A percentile compares a stretch with the other conserved stretches of the same genome.
Conservation (phyloP, 768 basidiomycete genomes). For the Auricularia cornea region DNA sequence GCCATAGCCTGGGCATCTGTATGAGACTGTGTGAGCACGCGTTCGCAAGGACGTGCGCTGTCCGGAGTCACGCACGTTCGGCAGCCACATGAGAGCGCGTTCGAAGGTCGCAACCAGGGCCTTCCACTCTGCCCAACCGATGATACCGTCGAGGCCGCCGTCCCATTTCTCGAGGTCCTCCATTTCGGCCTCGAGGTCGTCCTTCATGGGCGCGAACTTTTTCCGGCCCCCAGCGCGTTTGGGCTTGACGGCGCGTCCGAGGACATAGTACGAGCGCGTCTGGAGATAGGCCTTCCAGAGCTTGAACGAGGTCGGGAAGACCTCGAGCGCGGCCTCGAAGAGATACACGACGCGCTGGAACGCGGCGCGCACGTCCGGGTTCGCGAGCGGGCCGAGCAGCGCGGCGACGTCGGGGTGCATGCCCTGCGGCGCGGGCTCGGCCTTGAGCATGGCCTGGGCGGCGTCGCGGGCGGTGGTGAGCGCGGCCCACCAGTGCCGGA, state of each 20-base stretch:
- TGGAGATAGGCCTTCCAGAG: slow-evolving; percentile 91
- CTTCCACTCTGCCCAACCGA: slow-evolving; percentile 98
- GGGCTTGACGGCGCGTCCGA: slow-evolving; percentile 64
- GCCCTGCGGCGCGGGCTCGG: slow-evolving; percentile 31
- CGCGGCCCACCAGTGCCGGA: slow-evolving; percentile 88
- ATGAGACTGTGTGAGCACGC: neutral
- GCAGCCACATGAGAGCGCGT: slow-evolving; percentile 89
- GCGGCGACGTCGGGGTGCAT: slow-evolving; percentile 32
- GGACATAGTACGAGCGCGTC: slow-evolving; percentile 75
- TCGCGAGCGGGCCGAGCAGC: slow-evolving; percentile 73
- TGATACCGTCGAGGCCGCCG: slow-evolving; percentile 71
- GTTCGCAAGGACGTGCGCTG: slow-evolving; percentile 1
- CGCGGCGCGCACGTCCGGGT: slow-evolving; percentile 60
- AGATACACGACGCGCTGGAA: slow-evolving; percentile 82
- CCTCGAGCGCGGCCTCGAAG: slow-evolving; percentile 84
- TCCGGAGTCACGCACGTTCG: slow-evolving; percentile 60
- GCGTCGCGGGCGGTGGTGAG: slow-evolving; percentile 68
- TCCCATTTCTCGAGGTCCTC: slow-evolving; percentile 81
- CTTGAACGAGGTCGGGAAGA: slow-evolving; percentile 89
- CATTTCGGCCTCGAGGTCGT: slow-evolving; percentile 77
- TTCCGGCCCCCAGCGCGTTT: slow-evolving; percentile 81
- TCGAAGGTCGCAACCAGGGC: slow-evolving; percentile 81
- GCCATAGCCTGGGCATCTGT: slow-evolving; percentile 89
- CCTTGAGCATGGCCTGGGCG: slow-evolving; percentile 47
- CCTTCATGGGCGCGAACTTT: slow-evolving; percentile 86